phyloP scores from a whole-genome alignment of 306 rosid species.

The Quillaja saponaria region DNA sequence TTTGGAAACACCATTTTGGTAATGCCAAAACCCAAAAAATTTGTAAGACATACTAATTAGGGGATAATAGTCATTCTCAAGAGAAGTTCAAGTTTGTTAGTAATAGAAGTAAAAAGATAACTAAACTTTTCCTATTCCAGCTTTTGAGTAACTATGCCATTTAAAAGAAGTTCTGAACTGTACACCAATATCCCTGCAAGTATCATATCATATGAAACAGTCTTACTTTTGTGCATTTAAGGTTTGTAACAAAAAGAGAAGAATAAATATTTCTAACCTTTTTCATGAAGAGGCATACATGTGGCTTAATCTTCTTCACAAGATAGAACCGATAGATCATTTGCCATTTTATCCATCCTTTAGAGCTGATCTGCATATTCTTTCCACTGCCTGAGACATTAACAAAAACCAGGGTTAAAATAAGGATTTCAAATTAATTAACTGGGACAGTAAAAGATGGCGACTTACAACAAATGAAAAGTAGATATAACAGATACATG shows the following conservation, averaged over 20 bases:
- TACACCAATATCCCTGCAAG: conserved; percentile 72
- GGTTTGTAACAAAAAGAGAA: not conserved
- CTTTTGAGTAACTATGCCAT: conserved; percentile 91
- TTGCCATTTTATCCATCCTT: conserved; percentile 57
- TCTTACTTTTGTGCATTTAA: conserved; percentile 14
- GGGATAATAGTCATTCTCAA: conserved; percentile 8
- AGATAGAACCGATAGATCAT: conserved; percentile 76
- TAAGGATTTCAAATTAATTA: not conserved
- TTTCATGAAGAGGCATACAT: conserved; percentile 77
- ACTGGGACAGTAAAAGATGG: conserved; percentile 26
- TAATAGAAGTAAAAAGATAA: conserved; percentile 20
- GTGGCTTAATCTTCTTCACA: conserved; percentile 81
- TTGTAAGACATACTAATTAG: too few species aligned
- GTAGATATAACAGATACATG: not conserved
- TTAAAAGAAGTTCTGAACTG: conserved; percentile 86
- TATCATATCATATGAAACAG: conserved; percentile 24
- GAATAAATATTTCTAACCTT: conserved; percentile 52
- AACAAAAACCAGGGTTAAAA: not conserved
- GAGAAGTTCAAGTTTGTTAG: conserved; percentile 17
- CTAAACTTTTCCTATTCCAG: conserved; percentile 80
- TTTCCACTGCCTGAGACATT: conserved; percentile 62
- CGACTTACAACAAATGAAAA: conserved; percentile 18
- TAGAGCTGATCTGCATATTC: conserved; percentile 57
- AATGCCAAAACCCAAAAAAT: not conserved
- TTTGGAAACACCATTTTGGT: too few species aligned